phyloP scores from a whole-genome alignment of 2,329 filamentous ascomycete species.

The Ophiocordyceps camponoti-saundersi region DNA sequence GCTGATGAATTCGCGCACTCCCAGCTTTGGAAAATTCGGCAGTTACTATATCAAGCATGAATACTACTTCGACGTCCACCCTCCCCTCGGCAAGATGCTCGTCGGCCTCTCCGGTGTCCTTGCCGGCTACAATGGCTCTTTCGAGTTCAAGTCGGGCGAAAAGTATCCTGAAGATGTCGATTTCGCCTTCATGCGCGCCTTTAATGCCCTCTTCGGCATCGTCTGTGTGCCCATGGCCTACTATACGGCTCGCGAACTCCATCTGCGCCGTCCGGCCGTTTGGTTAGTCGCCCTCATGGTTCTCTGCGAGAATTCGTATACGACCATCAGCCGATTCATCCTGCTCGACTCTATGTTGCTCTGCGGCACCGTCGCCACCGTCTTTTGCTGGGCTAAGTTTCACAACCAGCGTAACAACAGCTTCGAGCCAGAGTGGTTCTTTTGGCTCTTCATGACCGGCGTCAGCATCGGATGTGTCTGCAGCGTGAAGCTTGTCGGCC shows the following conservation, averaged over 20 bases:
- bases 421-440: constrained; percentile 83
- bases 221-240: constrained; percentile 88
- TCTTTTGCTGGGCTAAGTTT: constrained; percentile 94
- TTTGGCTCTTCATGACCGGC: constrained; percentile 87
- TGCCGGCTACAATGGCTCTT: constrained; percentile 95
- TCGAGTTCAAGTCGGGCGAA: constrained; percentile 98
- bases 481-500: constrained; percentile 95
- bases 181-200: constrained; percentile 96
- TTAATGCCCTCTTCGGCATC: constrained; percentile 91
- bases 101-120: constrained; percentile 92
- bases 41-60: constrained; percentile 98
- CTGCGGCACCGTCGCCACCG: constrained; percentile 95
- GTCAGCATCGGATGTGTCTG: constrained; percentile 94
- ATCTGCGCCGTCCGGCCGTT: constrained; percentile 70
- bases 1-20: constrained; percentile 2
- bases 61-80: constrained; percentile 90
- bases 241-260: constrained; percentile 81
- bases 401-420: constrained; percentile 73
- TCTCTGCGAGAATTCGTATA: constrained; percentile 97
- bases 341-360: constrained; percentile 96
- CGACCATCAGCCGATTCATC: constrained; percentile 96
- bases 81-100: constrained; percentile 94
- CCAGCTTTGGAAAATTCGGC: constrained; percentile 87
- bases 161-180: constrained; percentile 85
- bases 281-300: constrained; percentile 97